Base-by-base conservation (phyloP, 2,329 filamentous ascomycete species). In the Fusarium piperis region DNA sequence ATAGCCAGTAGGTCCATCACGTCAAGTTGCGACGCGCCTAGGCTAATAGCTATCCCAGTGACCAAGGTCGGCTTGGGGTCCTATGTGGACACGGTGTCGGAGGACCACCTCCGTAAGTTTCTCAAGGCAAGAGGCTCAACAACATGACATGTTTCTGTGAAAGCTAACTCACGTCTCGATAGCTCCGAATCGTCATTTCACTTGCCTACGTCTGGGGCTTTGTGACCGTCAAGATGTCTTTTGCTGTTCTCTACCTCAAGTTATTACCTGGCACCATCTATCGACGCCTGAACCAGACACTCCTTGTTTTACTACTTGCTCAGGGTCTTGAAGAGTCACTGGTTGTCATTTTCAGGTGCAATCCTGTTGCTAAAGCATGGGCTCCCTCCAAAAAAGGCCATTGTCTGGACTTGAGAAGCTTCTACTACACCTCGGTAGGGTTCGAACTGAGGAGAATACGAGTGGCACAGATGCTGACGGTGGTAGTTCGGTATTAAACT, bases 161-260 rank as follows among this genome's bases (percentile, higher is more conserved):
- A 20, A 4, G 28, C 48, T 52, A 20, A 52, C n/a, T 5, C 2
- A 2, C 4, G 16, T 8, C 4, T 9, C 4, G 2, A 13, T 33
- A 52, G 48, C 28, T 52, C 7, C 28, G 48, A 15, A 7, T 33
- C n/a, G 48, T 52, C 48, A 52, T 52, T n/a, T 52, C 48, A n/a
- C 48, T 52, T 6, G 48, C 48, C 28, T 52, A 52, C 20, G 3
- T 52, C 7, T 52, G 48, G 48, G 48, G 48, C n/a, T 52, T 52
- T 20, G 48, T 52, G 2, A 52, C 48, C 30, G 28, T 52, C 30
- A 52, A 52, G 6, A 52, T 52, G 48, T 52, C 48, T 1, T 52
- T 52, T 23, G 48, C 48, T 2, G 48, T 52, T 16, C 48, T 52
- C n/a, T 52, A 52, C n/a, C 30, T 52, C 3, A 33, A 30, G 2